Evolutionary conservation across 176 grass and related monocot species (phyloP), one percentile per base, ranked within the genome.

Genomic region (Oryza australiensis): DNA sequence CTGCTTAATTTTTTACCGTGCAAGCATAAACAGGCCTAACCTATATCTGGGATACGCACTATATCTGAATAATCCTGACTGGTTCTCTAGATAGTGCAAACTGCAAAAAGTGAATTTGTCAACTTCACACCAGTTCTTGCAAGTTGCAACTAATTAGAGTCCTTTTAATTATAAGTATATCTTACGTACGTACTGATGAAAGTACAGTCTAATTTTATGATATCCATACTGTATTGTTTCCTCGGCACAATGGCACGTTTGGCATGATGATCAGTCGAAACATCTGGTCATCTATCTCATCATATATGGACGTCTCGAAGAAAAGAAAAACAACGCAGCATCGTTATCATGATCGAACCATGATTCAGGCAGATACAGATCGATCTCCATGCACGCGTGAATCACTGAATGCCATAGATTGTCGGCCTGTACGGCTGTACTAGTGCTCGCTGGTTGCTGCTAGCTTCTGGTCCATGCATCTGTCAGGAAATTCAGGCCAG

Each of bases 311-410:
- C 13, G 48, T 18, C 48, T 18, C 15, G 22, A 7, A 22, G 5
- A 5, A 53, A 53, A 22, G 1, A 22, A 53, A 51, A 53, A 53
- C 20, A 5, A 53, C 66, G n/a, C 9, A 37, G 76, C 5, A 51
- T 38, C 77, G 13, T 59, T 64, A 7, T 41, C 13, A 73, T 86
- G 68, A 79, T 80, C 43, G 43, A 33, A 18, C 64, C 64, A 82
- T 83, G 74, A 79, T 83, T 73, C 13, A 55, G 51, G 18, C 51
- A 55, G 51, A 55, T n/a, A 55, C 51, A 55, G 51, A 49, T 46
- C 42, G 48, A 51, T 53, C 51, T 55, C 51, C 51, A n/a, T 55
- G 20, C 51, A 55, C 20, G 51, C 48, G 15, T 53, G 48, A 53
- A 53, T 20, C 48, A 53, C 16, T 20, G 51, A 55, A 20, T 55